phyloP scores from a whole-genome alignment of 345 rosid genomes.

The Citrus hindsii region DNA sequence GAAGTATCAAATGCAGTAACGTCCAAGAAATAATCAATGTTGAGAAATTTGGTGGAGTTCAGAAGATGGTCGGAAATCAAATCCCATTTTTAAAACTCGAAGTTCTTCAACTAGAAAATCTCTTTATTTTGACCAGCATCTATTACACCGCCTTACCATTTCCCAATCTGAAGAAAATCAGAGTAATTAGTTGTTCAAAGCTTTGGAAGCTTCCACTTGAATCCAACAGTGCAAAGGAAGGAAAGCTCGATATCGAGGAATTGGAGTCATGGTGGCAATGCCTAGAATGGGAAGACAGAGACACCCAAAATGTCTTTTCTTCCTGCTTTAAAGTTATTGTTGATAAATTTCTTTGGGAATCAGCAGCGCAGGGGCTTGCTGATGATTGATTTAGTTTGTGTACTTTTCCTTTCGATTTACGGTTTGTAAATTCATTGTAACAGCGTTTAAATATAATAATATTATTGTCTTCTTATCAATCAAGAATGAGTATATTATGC shows the following conservation, averaged over 20 bases:
- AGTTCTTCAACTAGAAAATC: not conserved
- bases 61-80: too few relatives aligned
- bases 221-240: conserved; percentile 14
- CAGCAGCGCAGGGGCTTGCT: too few relatives aligned
- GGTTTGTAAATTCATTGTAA: too few relatives aligned
- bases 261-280: conserved; percentile 4
- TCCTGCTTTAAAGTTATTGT: too few relatives aligned
- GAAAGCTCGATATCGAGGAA: conserved; percentile 4
- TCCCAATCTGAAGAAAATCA: not conserved
- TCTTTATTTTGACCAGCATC: conserved; percentile 3
- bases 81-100: conserved; percentile 17
- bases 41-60: not conserved
- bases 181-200: not conserved
- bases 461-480: too few relatives aligned
- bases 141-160: conserved; percentile 10
- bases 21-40: conserved; percentile 19
- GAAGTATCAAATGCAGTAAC: not conserved
- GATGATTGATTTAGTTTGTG: too few relatives aligned
- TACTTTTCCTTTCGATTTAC: too few relatives aligned
- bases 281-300: not conserved
- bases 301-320: not conserved
- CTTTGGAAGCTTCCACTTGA: conserved; percentile 27
- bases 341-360: too few relatives aligned
- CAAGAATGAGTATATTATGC: too few relatives aligned
- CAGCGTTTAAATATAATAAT: too few relatives aligned